phyloP scores from a whole-genome alignment of 306 rosid species.

The Psophocarpus tetragonolobus region DNA sequence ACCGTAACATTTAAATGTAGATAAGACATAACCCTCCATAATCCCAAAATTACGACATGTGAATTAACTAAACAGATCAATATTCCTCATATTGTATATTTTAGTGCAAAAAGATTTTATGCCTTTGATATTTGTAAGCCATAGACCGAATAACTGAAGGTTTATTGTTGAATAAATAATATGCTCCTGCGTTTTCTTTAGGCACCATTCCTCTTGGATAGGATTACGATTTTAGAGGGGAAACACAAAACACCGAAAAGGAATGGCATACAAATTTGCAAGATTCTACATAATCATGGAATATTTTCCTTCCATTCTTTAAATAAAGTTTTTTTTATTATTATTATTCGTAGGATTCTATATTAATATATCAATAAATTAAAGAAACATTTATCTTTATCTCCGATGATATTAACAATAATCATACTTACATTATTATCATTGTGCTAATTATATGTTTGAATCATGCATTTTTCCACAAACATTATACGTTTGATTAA shows the following conservation, averaged over 20 bases:
- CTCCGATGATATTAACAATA: neutral
- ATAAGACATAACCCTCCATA: neutral
- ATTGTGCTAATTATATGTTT: neutral
- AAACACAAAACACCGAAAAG: neutral
- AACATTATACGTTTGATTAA: too few relatives aligned
- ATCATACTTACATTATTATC: neutral
- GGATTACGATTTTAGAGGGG: neutral
- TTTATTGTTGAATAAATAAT: conserved; percentile 2
- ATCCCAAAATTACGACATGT: neutral
- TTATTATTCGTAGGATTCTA: too few relatives aligned
- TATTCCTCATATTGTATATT: neutral
- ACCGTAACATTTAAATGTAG: too few relatives aligned
- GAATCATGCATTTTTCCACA: neutral
- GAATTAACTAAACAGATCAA: neutral
- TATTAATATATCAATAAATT: neutral
- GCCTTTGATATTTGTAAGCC: neutral
- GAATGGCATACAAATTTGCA: conserved; percentile 13
- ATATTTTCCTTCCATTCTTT: neutral
- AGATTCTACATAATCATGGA: conserved; percentile 19
- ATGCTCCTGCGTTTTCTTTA: conserved; percentile 9
- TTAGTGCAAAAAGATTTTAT: conserved; percentile 4
- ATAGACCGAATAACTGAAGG: neutral
- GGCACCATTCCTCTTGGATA: conserved; percentile 7
- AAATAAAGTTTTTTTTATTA: too few relatives aligned
- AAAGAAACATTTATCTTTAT: neutral